Conservation (phyloP, 2,329 filamentous ascomycete species). For the Akanthomyces uredinophilus region DNA sequence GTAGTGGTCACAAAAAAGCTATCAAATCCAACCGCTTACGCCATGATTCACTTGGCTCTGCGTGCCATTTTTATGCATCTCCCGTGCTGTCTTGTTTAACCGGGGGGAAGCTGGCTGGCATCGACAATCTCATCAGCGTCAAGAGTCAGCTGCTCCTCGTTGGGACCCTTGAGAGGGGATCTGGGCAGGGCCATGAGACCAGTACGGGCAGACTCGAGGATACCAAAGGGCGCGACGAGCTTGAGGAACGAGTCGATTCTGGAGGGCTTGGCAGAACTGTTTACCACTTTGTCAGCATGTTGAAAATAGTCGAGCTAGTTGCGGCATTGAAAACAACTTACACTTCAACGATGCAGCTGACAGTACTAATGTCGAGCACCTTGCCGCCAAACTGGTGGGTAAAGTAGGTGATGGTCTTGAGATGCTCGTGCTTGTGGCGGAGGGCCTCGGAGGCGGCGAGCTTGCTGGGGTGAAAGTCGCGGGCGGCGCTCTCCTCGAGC, state of each 20-base stretch:
- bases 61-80: background rate
- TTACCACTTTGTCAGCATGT: background rate
- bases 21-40: constrained; percentile 19
- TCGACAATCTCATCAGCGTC: constrained; percentile 95
- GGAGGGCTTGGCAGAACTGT: constrained; percentile 80
- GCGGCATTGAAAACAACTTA: constrained; percentile 46
- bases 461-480: constrained; percentile 86
- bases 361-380: constrained; percentile 94
- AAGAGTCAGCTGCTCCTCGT: constrained; percentile 66
- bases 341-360: constrained; percentile 97
- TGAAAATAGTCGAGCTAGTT: no score
- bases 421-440: constrained; percentile 94
- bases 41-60: constrained; percentile 16
- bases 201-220: constrained; percentile 90
- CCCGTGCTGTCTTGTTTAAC: constrained; percentile 45
- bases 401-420: constrained; percentile 93
- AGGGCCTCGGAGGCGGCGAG: constrained; percentile 83
- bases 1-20: constrained; percentile 8
- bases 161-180: constrained; percentile 74
- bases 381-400: constrained; percentile 98
- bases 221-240: constrained; percentile 88
- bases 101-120: constrained; percentile 86
- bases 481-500: constrained; percentile 40
- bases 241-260: constrained; percentile 98
- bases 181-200: constrained; percentile 95